Evolutionary conservation across 108 stramenopile species (phyloP), one percentile per base, ranked within the genome.

Genomic region (Skeletonema potamos): DNA sequence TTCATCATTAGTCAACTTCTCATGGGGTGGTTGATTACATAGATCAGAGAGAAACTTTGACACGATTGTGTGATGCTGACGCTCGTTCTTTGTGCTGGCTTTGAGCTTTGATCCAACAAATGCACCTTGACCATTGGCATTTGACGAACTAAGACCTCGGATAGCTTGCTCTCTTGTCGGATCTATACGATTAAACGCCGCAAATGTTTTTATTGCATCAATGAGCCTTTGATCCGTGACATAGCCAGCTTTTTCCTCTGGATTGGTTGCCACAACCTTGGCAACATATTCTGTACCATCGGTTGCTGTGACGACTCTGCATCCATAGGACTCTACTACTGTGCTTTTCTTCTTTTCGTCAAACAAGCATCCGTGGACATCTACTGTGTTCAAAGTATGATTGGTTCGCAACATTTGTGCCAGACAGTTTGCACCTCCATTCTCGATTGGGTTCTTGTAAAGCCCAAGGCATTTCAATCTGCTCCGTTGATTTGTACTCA

Each of bases 121-220:
- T 20, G n/a, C 18, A 20, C 18, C 44, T 20, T 46, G 44, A 3
- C 18, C 44, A 46, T 48, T 48, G 4, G 46, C 46, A 48, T 22
- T 51, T 0, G 48, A 51, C 22, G 48, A 51, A 51, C 20, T 22
- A 6, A 79, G 48, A 61, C 78, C 78, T 18, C 71, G 66, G 29
- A 79, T 79, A 12, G 65, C 55, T 58, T 79, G 71, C 33, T 79
- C 71, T 63, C 78, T 68, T 10, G 78, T 79, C 7, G 78, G 78
- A 32, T 79, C 67, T 37, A 79, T 72, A 39, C 71, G 71, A 37
- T 79, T 79, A 43, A 79, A 79, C 13, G 78, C 66, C 26, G 66
- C 27, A 72, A 68, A 79, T n/a, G 70, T 79, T 29, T 66, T 41
- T 10, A 79, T 72, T 12, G 67, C 66, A 63, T 79, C 78, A 17